Percentiles rank a stretch among this genome's conserved stretches.
phyloP scores from a whole-genome alignment of 441 rosid species.

The Breynia disticha region DNA sequence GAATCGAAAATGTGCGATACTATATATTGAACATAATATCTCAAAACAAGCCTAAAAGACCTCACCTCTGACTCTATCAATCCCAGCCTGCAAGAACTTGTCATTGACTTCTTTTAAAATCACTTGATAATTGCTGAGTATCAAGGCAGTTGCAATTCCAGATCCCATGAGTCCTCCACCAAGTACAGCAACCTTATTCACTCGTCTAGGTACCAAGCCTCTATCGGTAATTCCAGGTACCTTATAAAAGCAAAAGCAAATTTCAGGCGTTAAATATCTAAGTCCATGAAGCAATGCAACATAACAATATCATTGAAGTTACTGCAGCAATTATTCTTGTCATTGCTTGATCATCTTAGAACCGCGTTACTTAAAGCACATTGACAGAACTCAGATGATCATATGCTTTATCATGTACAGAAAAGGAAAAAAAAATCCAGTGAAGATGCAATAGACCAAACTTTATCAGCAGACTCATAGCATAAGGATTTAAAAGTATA shows the following conservation, averaged over 20 bases:
- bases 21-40: background rate
- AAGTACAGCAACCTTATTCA: conserved; percentile 77
- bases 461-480: background rate
- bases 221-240: conserved; percentile 86
- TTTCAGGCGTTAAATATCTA: background rate
- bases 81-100: conserved; percentile 79
- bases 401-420: no score
- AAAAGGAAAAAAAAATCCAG: no score
- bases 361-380: no score
- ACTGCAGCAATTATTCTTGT: no score
- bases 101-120: conserved; percentile 88
- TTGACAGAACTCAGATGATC: no score
- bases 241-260: conserved; percentile 21
- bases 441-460: no score
- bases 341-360: no score
- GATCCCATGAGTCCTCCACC: conserved; percentile 99
- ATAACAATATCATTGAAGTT: no score
- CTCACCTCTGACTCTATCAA: conserved; percentile 78
- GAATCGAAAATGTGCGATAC: no score
- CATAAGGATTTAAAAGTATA: background rate
- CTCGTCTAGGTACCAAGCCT: conserved; percentile 65
- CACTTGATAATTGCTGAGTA: conserved; percentile 75
- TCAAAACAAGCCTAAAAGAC: background rate
- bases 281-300: background rate
- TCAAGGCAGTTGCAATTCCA: conserved; percentile 87